Evolutionary conservation across 257 asterid species (phyloP), one percentile per base, ranked within the genome.

Genomic region (Petunia axillaris): DNA sequence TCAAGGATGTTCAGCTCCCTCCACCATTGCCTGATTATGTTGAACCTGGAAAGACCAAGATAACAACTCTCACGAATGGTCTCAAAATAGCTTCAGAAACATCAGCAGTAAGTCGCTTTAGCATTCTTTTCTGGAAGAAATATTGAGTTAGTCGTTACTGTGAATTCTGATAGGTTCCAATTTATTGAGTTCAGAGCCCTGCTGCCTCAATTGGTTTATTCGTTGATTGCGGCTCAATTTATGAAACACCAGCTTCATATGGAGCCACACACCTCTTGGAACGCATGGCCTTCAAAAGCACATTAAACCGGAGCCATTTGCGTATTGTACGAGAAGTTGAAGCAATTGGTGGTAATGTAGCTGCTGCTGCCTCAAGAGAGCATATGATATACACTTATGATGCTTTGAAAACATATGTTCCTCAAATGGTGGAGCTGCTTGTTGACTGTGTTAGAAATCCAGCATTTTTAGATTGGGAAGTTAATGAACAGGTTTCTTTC

Each of bases 391-490:
- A 95, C 87, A 88, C 91, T 79, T 95, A 81, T 74, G 98, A 92
- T 86, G 93, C 93, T 75, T 83, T 93, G 63, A 93, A 87, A 80
- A 87, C 93, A 35, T 91, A 90, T 85, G 82, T 86, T 81, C 98
- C 99, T 44, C 93, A 90, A 75, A 93, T 93, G 97, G 96, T 95
- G 77, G 97, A 95, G 86, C 90, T 95, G 83, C 96, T 95, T 54
- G 66, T 88, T 83, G 98, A 95, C 84, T 78, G 83, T 70, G 96
- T 92, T 84, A 91, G 94, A 82, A 95, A 95, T 85, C 98, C 97
- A n/a, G 96, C 91, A 1, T 95, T 93, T 83, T 84, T 93, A 84
- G 97, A 93, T 70, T 93, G 97, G 98, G 99, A 95, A 89, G 97
- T 93, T 81, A 87, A 82, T 54, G 97, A 95, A 77, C 99, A 95